These are phyloP conservation scores for Aureobasidium uvarum DNA, from an alignment of 2,329 filamentous ascomycete genomes.

Conservation along the genomic window DNA sequence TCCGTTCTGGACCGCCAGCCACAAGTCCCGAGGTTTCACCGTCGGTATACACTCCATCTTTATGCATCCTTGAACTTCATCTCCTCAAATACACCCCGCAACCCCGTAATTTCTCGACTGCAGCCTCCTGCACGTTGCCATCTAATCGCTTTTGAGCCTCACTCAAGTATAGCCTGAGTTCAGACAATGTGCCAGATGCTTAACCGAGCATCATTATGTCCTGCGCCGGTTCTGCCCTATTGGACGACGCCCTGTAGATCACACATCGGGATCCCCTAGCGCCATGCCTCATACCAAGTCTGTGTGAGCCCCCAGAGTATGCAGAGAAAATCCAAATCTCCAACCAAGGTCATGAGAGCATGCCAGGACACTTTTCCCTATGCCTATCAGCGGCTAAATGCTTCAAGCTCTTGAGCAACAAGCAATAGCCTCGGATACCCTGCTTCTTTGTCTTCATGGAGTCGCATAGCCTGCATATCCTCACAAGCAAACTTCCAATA, in stretches of 20 bases:
- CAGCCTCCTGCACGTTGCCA: background rate
- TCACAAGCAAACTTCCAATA: background rate
- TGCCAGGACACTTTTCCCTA: background rate
- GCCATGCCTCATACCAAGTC: background rate
- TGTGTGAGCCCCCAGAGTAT: background rate
- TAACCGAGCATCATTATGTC: background rate
- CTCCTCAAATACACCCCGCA: slow-evolving; percentile 12
- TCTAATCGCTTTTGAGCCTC: background rate
- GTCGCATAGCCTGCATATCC: background rate
- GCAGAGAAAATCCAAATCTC: background rate
- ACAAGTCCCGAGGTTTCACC: slow-evolving; percentile 2
- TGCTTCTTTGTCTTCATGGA: background rate
- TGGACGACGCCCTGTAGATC: background rate
- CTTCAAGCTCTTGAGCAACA: background rate
- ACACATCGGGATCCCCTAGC: background rate
- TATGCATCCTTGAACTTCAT: background rate
- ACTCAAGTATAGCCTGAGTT: slow-evolving; percentile 1
- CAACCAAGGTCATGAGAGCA: background rate
- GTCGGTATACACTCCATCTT: background rate
- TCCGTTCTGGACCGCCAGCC: background rate
- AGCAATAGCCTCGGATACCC: background rate
- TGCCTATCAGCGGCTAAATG: slow-evolving; percentile 1
- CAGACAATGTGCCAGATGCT: background rate
- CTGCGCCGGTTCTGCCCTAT: background rate
- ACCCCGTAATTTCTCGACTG: background rate